These are phyloP conservation scores for Betula pendula DNA, from an alignment of 306 rosid species.

Conservation along the genomic window DNA sequence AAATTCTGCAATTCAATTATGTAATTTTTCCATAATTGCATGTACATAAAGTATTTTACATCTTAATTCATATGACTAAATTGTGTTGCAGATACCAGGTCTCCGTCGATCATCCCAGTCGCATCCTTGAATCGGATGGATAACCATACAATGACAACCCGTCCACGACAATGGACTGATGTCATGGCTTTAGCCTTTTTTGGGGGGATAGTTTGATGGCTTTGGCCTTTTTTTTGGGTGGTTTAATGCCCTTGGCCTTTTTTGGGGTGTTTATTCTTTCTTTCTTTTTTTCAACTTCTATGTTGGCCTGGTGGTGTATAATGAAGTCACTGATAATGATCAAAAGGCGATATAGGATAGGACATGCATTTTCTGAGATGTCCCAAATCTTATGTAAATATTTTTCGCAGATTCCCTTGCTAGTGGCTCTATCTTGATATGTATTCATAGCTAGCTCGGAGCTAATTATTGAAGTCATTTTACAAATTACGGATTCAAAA, in stretches of 20 bases:
- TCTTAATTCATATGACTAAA: slow-evolving; percentile 6
- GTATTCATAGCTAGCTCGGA: background rate
- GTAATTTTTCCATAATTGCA: background rate
- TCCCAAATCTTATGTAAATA: slow-evolving; percentile 1
- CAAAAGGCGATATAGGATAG: background rate
- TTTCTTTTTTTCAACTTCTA: background rate
- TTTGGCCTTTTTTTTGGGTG: background rate
- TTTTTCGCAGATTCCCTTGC: background rate
- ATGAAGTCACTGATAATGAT: background rate
- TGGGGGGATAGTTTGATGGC: background rate
- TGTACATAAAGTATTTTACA: background rate
- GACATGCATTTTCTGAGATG: slow-evolving; percentile 3
- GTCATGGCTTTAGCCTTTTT: background rate
- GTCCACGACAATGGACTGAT: background rate
- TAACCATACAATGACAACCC: background rate
- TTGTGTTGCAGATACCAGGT: slow-evolving; percentile 69
- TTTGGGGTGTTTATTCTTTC: background rate
- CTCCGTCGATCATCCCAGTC: slow-evolving; percentile 52
- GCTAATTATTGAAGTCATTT: no score
- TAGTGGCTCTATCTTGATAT: background rate
- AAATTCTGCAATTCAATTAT: background rate
- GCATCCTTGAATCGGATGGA: slow-evolving; percentile 41
- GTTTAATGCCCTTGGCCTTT: background rate
- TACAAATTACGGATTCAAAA: no score
- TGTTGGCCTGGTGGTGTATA: background rate